Evolutionary conservation across 2,329 filamentous ascomycete species (phyloP).

Genomic region (Colletotrichum sp.): DNA sequence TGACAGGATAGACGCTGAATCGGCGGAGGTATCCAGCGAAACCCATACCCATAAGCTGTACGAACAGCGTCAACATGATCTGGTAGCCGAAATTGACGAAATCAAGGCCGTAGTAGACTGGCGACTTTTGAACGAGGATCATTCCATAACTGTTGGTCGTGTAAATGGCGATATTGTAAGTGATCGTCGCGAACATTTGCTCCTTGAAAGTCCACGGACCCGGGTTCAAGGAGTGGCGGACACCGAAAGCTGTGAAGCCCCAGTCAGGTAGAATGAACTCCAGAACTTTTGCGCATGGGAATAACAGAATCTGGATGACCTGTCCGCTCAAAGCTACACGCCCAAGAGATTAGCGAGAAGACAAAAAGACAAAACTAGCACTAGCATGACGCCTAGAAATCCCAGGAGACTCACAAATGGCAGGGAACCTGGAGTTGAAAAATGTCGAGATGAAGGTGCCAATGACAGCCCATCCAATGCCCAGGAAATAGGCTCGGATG

Average conservation of each 20-base stretch:
- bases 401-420: conserved; percentile 31
- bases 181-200: conserved; percentile 47
- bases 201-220: conserved; percentile 48
- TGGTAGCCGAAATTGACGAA: conserved; percentile 45
- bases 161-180: conserved; percentile 38
- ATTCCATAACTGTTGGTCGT: conserved; percentile 39
- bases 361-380: background rate
- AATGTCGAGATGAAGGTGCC: conserved; percentile 45
- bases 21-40: conserved; percentile 43
- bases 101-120: conserved; percentile 45
- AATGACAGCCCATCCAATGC: conserved; percentile 42
- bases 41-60: conserved; percentile 48
- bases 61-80: conserved; percentile 41
- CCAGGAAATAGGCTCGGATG: conserved; percentile 46
- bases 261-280: conserved; percentile 49
- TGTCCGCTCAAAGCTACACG: conserved; percentile 33
- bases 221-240: conserved; percentile 39
- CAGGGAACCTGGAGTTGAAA: conserved; percentile 44
- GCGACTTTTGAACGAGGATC: conserved; percentile 35
- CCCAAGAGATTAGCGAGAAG: background rate
- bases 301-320: conserved; percentile 51
- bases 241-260: conserved; percentile 43
- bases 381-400: background rate
- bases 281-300: conserved; percentile 49
- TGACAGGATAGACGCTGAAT: conserved; percentile 40